phyloP scores from a whole-genome alignment of 345 rosid species.

The Raphanus raphanistrum region DNA sequence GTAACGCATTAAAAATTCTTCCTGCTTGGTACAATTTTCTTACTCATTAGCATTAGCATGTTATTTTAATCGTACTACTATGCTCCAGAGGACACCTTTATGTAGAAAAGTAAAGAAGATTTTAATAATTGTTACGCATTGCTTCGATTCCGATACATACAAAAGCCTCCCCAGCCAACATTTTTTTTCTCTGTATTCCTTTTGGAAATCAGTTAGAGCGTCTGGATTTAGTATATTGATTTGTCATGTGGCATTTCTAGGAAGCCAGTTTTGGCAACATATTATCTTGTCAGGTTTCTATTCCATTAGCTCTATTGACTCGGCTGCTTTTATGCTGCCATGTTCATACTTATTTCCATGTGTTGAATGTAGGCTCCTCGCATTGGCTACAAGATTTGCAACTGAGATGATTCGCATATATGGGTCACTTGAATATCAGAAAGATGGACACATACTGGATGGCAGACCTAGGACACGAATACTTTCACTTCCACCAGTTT shows the following conservation, averaged over 20 bases:
- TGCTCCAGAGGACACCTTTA: conserved; percentile 8
- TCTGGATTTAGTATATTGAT: conserved; percentile 12
- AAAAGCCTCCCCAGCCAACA: conserved; percentile 10
- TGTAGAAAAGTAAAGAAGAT: conserved; percentile 2
- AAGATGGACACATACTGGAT: conserved; percentile 43
- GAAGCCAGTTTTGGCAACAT: conserved; percentile 22
- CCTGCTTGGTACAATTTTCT: conserved; percentile 17
- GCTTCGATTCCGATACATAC: conserved; percentile 14
- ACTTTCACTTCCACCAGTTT: conserved; percentile 58
- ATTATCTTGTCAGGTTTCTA: conserved; percentile 8
- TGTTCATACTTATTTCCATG: conserved; percentile 29
- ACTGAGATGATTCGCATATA: conserved; percentile 78
- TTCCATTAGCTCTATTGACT: conserved; percentile 15
- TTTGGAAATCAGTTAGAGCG: conserved; percentile 10
- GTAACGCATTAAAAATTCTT: background rate
- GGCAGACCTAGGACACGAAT: conserved; percentile 39
- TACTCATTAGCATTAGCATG: conserved; percentile 3
- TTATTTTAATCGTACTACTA: background rate
- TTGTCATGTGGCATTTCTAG: conserved; percentile 13
- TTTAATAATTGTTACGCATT: background rate
- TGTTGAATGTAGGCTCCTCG: conserved; percentile 70
- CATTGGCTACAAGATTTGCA: conserved; percentile 70
- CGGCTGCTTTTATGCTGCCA: conserved; percentile 27
- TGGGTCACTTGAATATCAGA: conserved; percentile 64
- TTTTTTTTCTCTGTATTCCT: conserved; percentile 12